These are phyloP conservation scores for Aspergillus viridinutans DNA, from an alignment of 2,329 filamentous ascomycete genomes.

Conservation along the genomic window DNA sequence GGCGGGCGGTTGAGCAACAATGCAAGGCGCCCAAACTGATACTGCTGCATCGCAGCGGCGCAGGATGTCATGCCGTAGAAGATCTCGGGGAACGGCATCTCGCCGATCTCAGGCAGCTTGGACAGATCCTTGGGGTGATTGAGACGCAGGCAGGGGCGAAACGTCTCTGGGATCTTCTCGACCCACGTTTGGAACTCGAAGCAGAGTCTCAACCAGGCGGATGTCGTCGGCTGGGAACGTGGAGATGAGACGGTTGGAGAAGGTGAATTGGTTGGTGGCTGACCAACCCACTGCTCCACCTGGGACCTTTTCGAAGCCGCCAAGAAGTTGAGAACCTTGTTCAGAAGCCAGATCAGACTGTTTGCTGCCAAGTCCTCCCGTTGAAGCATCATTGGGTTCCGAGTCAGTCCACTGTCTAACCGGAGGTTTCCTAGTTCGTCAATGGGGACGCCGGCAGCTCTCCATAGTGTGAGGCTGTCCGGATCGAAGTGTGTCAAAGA, in stretches of 20 bases:
- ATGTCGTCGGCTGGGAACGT: conserved; percentile 44
- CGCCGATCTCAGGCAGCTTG: conserved; percentile 27
- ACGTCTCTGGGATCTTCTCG: conserved; percentile 54
- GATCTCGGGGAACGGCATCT: conserved; percentile 49
- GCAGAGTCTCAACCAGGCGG: conserved; percentile 51
- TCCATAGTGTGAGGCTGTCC: conserved; percentile 56
- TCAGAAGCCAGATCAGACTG: conserved; percentile 57
- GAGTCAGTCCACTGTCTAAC: conserved; percentile 26
- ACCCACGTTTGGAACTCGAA: conserved; percentile 56
- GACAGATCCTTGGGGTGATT: conserved; percentile 34
- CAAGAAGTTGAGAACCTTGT: conserved; percentile 61
- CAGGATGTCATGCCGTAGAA: conserved; percentile 61
- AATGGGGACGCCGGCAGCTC: conserved; percentile 55
- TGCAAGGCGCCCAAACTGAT: conserved; percentile 61
- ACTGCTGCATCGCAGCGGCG: conserved; percentile 60
- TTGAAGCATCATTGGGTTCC: neutral
- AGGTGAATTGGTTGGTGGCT: conserved; percentile 37
- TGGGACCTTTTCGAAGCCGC: conserved; percentile 52
- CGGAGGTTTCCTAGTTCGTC: conserved; percentile 46
- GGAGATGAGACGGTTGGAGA: conserved; percentile 12
- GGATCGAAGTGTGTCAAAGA: conserved; percentile 55
- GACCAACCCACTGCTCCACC: conserved; percentile 29
- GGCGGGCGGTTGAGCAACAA: conserved; percentile 58
- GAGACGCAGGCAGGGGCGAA: conserved; percentile 51
- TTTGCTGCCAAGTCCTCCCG: conserved; percentile 60